Evolutionary conservation across 768 basidiomycete genomes (phyloP), one percentile per base, ranked within the genome.

Genomic region (Mycena metata): DNA sequence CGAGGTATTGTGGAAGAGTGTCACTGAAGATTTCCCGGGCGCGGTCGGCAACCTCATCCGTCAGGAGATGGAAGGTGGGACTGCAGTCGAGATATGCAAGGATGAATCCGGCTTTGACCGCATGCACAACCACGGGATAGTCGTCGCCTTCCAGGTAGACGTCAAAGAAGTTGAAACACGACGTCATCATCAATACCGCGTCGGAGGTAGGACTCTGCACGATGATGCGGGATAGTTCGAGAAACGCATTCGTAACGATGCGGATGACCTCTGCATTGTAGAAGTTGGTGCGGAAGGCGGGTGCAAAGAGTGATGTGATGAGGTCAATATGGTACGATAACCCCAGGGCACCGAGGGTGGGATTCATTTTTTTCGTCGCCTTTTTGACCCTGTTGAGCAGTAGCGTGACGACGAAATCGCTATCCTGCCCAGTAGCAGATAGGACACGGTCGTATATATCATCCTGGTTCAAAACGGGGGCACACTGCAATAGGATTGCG

Each of bases 101-200:
- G 17, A 81, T 64, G n/a, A 81, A 67, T 3, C 82, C 81, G 1
- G 79, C 75, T n/a, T 78, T 73, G 33, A 82, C 55, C 3, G 79
- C 72, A 57, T 78, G 76, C 0, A 68, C 71, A 5, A 82, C 75
- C 76, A 77, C 79, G 3, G 75, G 77, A 62, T 81, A 81, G n/a
- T 80, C 80, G 52, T 81, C 79, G 12, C 78, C 78, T 1, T 82
- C 79, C 24, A 83, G 72, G 57, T 73, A 80, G 64, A 78, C 79
- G 21, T 71, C 63, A 17, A 81, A 72, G 60, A 78, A 81, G 3
- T 72, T 75, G 46, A 83, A 73, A 7, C 73, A 73, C 3, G 78
- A 67, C 3, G 77, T 67, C 64, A 80, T 8, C 73, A 24, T 75
- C 70, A 26, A 70, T 72, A 26, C 76, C 62, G 13, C 77, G 69